Conservation (phyloP, 192 early-diverging fungal genomes). For the Gamsiella multidivaricata region DNA sequence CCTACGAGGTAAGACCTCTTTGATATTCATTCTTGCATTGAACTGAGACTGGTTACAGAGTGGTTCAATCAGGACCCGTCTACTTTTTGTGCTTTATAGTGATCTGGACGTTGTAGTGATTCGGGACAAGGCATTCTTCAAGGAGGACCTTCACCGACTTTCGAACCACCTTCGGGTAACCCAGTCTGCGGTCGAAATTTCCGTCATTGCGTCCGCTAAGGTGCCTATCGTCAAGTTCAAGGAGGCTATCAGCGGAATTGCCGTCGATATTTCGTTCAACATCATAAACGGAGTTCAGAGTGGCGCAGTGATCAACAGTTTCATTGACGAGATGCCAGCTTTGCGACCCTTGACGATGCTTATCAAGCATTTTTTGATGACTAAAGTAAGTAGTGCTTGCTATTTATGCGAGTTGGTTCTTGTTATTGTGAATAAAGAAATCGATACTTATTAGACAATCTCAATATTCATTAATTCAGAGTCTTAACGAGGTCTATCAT, state of each 20-base stretch:
- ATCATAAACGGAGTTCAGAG: constrained; percentile 71
- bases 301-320: constrained; percentile 66
- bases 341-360: constrained; percentile 78
- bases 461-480: constrained; percentile 14
- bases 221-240: constrained; percentile 94
- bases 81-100: too few species aligned
- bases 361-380: constrained; percentile 87
- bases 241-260: constrained; percentile 77
- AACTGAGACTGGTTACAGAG: too few species aligned
- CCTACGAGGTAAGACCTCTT: constrained; percentile 87
- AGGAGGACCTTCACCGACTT: constrained; percentile 3
- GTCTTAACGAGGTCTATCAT: constrained; percentile 86
- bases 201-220: constrained; percentile 66
- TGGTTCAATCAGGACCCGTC: too few species aligned
- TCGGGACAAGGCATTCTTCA: background rate
- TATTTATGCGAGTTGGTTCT: too few species aligned
- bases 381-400: too few species aligned
- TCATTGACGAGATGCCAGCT: constrained; percentile 66
- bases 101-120: constrained; percentile 31
- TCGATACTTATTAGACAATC: background rate
- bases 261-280: constrained; percentile 91
- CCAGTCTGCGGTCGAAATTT: constrained; percentile 57
- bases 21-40: constrained; percentile 51
- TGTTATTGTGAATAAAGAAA: background rate
- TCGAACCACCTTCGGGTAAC: constrained; percentile 43